Evolutionary conservation across 108 stramenopile species (phyloP).

Genomic region (Discostella pseudostelligera): DNA sequence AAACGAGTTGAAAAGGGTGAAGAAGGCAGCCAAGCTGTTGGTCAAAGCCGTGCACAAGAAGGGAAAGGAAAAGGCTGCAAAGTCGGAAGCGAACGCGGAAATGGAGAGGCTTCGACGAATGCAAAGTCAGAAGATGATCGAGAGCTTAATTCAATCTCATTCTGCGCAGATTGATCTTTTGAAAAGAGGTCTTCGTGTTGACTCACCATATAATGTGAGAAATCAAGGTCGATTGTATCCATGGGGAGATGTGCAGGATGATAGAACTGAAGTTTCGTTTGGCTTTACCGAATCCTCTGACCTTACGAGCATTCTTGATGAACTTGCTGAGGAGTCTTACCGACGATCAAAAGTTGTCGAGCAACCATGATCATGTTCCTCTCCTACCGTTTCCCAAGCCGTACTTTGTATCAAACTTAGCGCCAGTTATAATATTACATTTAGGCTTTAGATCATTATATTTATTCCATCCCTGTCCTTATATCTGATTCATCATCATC

Average conservation of each 20-base stretch:
- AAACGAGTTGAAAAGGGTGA: conserved; percentile 39
- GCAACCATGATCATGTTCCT: not conserved
- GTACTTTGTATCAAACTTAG: too few species aligned
- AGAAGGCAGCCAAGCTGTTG: conserved; percentile 41
- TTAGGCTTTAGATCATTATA: too few species aligned
- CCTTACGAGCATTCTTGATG: conserved; percentile 41
- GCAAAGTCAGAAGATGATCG: conserved; percentile 31
- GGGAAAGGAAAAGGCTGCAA: conserved; percentile 39
- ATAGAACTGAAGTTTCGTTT: conserved; percentile 19
- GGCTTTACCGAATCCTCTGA: conserved; percentile 30
- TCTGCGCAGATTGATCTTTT: conserved; percentile 32
- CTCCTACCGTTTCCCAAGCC: too few species aligned
- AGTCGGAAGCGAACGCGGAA: conserved; percentile 35
- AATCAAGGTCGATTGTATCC: conserved; percentile 11
- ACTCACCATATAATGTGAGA: not conserved
- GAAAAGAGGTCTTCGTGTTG: conserved; percentile 16
- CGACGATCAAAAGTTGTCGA: conserved; percentile 19
- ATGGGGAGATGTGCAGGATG: conserved; percentile 20
- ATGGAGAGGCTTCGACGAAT: conserved; percentile 28
- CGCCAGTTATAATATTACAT: too few species aligned
- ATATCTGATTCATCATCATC: too few species aligned
- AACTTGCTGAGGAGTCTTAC: conserved; percentile 42
- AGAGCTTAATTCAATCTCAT: conserved; percentile 40
- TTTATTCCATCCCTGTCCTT: too few species aligned
- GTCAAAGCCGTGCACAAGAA: conserved; percentile 46